Evolutionary conservation across 352 stramenopile genomes (phyloP).

Genomic region (Elongisporangium undulatum): DNA sequence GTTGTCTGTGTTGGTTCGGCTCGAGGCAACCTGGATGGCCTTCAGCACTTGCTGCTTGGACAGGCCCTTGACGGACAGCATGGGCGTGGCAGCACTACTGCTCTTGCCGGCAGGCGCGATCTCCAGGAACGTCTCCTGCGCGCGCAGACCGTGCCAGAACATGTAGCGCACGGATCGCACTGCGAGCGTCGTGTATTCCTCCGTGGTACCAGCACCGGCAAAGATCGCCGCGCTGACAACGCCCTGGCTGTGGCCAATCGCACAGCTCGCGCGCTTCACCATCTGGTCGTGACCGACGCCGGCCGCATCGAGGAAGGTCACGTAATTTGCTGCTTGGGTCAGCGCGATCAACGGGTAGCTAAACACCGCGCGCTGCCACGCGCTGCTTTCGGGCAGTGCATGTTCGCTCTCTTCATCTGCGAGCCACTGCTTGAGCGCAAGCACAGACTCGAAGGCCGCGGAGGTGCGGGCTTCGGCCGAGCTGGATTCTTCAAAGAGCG

Average conservation of each 20-base stretch:
- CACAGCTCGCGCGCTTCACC: slow-evolving; percentile 30
- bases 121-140: slow-evolving; percentile 50
- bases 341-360: slow-evolving; percentile 80
- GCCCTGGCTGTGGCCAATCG: slow-evolving; percentile 77
- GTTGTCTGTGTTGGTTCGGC: slow-evolving; percentile 36
- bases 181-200: slow-evolving; percentile 43
- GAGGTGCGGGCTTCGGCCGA: slow-evolving; percentile 32
- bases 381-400: background rate
- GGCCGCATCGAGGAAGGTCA: slow-evolving; percentile 53
- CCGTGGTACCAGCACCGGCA: slow-evolving; percentile 38
- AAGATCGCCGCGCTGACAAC: slow-evolving; percentile 70
- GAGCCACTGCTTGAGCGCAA: slow-evolving; percentile 61
- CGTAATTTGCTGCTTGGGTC: slow-evolving; percentile 75
- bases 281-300: slow-evolving; percentile 54
- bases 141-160: slow-evolving; percentile 79
- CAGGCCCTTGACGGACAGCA: slow-evolving; percentile 68
- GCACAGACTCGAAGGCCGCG: slow-evolving; percentile 33
- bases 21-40: slow-evolving; percentile 43
- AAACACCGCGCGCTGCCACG: slow-evolving; percentile 45
- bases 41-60: slow-evolving; percentile 46
- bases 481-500: slow-evolving; percentile 46
- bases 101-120: slow-evolving; percentile 20
- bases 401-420: slow-evolving; percentile 10
- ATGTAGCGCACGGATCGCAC: slow-evolving; percentile 65
- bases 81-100: slow-evolving; percentile 42